Evolutionary conservation across 176 grass and related monocot genomes (phyloP).

Genomic region (Oryza longistaminata): DNA sequence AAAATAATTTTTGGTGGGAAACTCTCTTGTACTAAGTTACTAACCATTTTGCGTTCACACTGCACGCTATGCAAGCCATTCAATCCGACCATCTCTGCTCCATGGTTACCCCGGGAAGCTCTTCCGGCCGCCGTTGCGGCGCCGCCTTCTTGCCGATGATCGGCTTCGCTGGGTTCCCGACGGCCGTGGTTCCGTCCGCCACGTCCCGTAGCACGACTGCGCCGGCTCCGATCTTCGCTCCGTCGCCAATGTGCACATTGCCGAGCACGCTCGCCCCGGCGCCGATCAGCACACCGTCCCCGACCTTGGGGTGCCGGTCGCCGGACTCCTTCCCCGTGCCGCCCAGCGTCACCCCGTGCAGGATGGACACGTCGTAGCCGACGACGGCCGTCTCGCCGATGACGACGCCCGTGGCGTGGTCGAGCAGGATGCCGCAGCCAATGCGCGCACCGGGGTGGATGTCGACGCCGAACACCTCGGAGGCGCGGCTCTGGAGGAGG

Average conservation of each 20-base stretch:
- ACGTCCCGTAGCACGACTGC: conserved; percentile 75
- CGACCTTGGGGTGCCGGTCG: conserved; percentile 89
- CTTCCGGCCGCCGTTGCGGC: conserved; percentile 44
- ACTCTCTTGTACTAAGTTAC: not conserved
- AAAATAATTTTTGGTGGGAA: conserved; percentile 12
- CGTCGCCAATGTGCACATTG: conserved; percentile 61
- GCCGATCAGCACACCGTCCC: conserved; percentile 78
- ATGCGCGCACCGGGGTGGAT: conserved; percentile 91
- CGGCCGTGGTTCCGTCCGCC: conserved; percentile 54
- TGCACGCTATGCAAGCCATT: not conserved
- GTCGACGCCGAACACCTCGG: conserved; percentile 95
- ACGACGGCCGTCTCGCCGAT: conserved; percentile 90
- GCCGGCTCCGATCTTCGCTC: conserved; percentile 79
- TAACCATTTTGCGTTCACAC: conserved; percentile 13
- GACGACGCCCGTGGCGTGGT: conserved; percentile 92
- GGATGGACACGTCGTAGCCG: conserved; percentile 69
- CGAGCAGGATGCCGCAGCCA: conserved; percentile 75
- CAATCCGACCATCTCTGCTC: conserved; percentile 61
- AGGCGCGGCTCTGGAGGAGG: conserved; percentile 79
- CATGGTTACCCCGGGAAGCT: conserved; percentile 54
- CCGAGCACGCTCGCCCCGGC: conserved; percentile 84
- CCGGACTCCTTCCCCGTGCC: conserved; percentile 77
- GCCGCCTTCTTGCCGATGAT: conserved; percentile 44
- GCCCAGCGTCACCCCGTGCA: conserved; percentile 79
- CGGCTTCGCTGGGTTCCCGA: conserved; percentile 70